Conservation (phyloP, 176 grass and related monocot species). For the Triticum dicoccoides region DNA sequence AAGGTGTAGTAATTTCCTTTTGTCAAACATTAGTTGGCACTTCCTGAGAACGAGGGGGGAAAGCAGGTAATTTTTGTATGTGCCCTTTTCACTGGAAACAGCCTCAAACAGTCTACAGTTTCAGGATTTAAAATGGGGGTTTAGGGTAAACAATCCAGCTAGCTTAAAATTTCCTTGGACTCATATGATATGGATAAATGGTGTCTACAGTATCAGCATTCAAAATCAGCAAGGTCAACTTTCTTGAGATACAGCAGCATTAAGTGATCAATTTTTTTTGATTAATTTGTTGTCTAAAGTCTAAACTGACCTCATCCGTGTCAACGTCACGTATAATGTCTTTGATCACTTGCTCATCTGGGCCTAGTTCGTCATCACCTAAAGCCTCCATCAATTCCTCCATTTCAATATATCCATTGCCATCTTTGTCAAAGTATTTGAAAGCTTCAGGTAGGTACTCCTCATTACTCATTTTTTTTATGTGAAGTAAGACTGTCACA, state of each 20-base stretch:
- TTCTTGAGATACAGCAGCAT: background rate
- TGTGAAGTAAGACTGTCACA: constrained; percentile 80
- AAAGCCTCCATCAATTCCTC: constrained; percentile 78
- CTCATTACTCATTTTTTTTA: constrained; percentile 78
- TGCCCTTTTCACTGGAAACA: constrained; percentile 13
- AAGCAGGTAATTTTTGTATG: background rate
- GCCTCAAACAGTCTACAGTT: background rate
- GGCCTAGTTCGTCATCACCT: constrained; percentile 56
- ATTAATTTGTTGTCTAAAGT: constrained; percentile 17
- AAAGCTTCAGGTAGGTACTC: constrained; percentile 78
- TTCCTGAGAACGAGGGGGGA: background rate
- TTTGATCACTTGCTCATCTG: constrained; percentile 57
- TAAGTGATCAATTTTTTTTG: background rate
- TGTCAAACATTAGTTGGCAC: constrained; percentile 3
- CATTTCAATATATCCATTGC: constrained; percentile 74
- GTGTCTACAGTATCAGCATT: background rate
- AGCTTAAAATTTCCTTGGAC: background rate
- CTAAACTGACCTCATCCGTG: constrained; percentile 59
- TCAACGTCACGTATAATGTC: constrained; percentile 74
- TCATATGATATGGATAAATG: background rate
- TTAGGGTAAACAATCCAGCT: background rate
- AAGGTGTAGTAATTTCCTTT: background rate
- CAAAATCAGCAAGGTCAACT: background rate
- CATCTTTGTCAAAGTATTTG: constrained; percentile 84
- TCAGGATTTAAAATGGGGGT: constrained; percentile 9